Evolutionary conservation across 2,329 filamentous ascomycete genomes (phyloP).

Genomic region (Neophaeococcomyces mojaviensis): DNA sequence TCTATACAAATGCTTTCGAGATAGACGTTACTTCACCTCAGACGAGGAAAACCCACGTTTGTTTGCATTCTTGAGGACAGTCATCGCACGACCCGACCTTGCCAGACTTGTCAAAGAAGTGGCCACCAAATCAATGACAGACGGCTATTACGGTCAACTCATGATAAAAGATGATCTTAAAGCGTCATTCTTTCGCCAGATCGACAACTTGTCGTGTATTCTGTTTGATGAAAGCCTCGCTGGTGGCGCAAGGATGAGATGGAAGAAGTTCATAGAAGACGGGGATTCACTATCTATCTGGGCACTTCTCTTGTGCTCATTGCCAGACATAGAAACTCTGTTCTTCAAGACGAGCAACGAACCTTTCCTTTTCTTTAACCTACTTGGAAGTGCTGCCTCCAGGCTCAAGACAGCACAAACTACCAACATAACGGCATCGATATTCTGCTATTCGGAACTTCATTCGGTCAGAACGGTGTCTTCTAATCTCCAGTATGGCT

Average conservation of each 20-base stretch:
- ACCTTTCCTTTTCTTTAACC: background rate
- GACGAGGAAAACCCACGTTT: background rate
- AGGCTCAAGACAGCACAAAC: background rate
- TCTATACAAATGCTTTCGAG: background rate
- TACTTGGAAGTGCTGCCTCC: background rate
- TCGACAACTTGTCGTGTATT: background rate
- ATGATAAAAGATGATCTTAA: background rate
- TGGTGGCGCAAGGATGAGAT: background rate
- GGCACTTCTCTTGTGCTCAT: background rate
- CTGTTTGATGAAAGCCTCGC: background rate
- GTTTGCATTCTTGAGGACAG: background rate
- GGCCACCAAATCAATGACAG: background rate
- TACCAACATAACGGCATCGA: background rate
- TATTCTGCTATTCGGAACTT: background rate
- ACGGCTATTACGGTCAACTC: background rate
- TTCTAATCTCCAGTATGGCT: background rate
- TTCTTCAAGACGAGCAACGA: background rate
- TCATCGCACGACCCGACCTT: slow-evolving; percentile 1
- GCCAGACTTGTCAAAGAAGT: slow-evolving; percentile 2
- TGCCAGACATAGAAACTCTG: background rate
- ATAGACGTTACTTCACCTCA: no score
- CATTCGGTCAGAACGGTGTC: background rate
- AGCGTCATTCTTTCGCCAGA: no score
- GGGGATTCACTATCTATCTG: background rate
- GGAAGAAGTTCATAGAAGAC: background rate